These are phyloP conservation scores for Yarrowia galli DNA, from an alignment of 1,139 yeast species.

Conservation along the genomic window DNA sequence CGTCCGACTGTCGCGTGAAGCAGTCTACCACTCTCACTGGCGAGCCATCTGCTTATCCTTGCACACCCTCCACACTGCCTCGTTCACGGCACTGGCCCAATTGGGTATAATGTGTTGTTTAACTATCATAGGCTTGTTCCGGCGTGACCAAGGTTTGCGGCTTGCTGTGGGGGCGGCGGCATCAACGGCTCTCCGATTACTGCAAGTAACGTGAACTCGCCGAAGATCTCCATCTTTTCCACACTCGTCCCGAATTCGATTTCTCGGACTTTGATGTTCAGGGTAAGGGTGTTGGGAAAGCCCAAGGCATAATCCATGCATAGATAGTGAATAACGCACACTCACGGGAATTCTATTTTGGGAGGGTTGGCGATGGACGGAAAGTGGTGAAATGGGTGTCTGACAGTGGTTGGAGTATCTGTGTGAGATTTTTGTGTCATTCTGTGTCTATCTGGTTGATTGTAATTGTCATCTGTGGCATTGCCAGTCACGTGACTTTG, in stretches of 20 bases:
- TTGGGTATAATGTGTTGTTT: conserved; percentile 18
- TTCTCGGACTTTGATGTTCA: neutral
- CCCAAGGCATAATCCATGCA: conserved; percentile 6
- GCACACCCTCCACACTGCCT: too few relatives aligned
- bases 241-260: neutral
- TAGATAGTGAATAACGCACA: conserved; percentile 5
- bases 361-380: neutral
- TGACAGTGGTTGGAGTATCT: neutral
- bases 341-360: neutral
- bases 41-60: too few relatives aligned
- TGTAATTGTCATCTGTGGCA: neutral
- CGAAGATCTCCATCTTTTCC: too few relatives aligned
- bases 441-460: too few relatives aligned
- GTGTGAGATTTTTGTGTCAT: too few relatives aligned
- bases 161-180: conserved; percentile 10
- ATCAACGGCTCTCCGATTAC: conserved; percentile 12
- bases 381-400: neutral
- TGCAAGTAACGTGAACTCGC: too few relatives aligned
- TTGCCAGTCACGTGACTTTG: neutral
- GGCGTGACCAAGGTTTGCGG: neutral
- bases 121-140: conserved; percentile 2
- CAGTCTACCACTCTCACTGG: too few relatives aligned
- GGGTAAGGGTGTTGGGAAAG: neutral
- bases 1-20: too few relatives aligned
- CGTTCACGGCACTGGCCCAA: conserved; percentile 11